Evolutionary conservation across 108 stramenopile genomes (phyloP), one percentile per base, ranked within the genome.

Genomic region (Cylindrotheca closterium): DNA sequence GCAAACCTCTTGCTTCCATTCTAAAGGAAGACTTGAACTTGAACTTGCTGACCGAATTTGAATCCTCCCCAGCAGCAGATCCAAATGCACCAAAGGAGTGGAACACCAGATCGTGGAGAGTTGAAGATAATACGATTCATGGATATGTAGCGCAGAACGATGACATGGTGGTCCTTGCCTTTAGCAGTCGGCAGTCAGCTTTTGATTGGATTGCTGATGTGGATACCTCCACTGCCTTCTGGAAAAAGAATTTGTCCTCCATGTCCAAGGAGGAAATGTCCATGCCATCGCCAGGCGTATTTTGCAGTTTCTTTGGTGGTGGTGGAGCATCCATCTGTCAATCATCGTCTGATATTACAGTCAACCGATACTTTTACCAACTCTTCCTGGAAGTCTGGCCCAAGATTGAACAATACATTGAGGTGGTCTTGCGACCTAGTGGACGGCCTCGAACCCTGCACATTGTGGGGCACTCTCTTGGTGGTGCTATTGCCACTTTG

Each of bases 71-170:
- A 26, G 58, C 75, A 7, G 67, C 67, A 0, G 18, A 55, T 25
- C 67, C 64, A 24, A 71, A 67, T 1, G 63, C 74, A 12, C 62
- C 65, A 58, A 21, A 79, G 12, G 84, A 81, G 47, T n/a, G n/a
- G n/a, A n/a, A n/a, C n/a, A n/a, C n/a, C n/a, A n/a, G n/a, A n/a
- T n/a, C n/a, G n/a, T n/a, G n/a, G n/a, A n/a, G n/a, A n/a, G n/a
- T n/a, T n/a, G n/a, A n/a, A n/a, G n/a, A n/a, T n/a, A n/a, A n/a
- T n/a, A n/a, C n/a, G n/a, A 77, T 77, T 12, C 84, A 85, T 56
- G 84, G 84, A 30, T 85, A 77, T 58, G 73, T 85, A 37, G 84
- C 84, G 19, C 84, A 85, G 75, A 79, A 85, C 47, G 78, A 81
- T 59, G 70, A 85, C 19, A 68, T 33, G 1, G 73, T 85, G 32